Evolutionary conservation across 208 protist species (phyloP), one percentile per base, ranked within the genome.

Genomic region (Histomonas meleagridis): DNA sequence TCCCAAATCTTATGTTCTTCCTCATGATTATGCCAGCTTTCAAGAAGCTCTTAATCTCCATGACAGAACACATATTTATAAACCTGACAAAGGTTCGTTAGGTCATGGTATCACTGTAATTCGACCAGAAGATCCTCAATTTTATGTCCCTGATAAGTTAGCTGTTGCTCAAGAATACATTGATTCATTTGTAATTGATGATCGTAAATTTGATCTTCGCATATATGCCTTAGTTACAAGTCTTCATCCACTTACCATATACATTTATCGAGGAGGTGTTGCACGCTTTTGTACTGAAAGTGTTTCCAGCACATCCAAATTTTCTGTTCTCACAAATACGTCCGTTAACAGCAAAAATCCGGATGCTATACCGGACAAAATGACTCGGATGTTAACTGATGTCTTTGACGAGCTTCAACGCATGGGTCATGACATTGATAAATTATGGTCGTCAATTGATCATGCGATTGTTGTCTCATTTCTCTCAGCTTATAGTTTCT

Each of bases 91-190:
- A 23, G 70, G 70, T 9, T 48, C 70, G 1, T 18, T 79, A 9
- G 70, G 70, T 9, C 12, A n/a, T n/a, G 70, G 70, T 32, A 79
- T 79, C 23, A 18, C 14, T 21, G 28, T 79, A 0, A 51, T 79
- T 14, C 5, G 26, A 1, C 70, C 70, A 18, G 40, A 5, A 43
- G 14, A 48, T 14, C 16, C 3, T 12, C 46, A 86, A 4, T 72
- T 72, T 72, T 18, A 46, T 4, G 40, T 79, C 49, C 46, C 51
- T 55, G 12, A 46, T 57, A n/a, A 5, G 9, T 40, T 79, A 46
- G 70, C 70, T 79, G 40, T 81, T n/a, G 76, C 46, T 12, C 76
- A 86, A 86, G 76, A 86, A 38, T 86, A 86, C 16, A 86, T 57
- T 0, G 46, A 86, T 12, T 86, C 76, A 86, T 35, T 57, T 38